Percentiles rank a stretch among this genome's conserved stretches.
phyloP scores from a whole-genome alignment of 805 yeast species.

The Teunomyces funiuensis region DNA sequence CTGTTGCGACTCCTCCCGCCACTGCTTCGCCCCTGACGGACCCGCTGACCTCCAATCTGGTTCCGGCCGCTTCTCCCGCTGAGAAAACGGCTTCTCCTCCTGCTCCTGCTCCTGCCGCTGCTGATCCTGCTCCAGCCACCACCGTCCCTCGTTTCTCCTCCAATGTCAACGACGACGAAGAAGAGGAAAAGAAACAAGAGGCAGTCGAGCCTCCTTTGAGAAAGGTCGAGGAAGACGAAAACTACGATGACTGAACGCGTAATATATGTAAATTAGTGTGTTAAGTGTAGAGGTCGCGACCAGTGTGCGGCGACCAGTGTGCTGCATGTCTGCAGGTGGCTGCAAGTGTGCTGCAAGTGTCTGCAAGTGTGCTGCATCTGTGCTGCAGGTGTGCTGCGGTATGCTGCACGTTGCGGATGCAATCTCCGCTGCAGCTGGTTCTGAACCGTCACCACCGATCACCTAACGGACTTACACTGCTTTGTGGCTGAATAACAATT shows the following conservation, averaged over 20 bases:
- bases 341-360: too few relatives aligned
- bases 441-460: too few relatives aligned
- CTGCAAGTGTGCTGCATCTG: too few relatives aligned
- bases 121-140: background rate
- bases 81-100: slow-evolving; percentile 3
- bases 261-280: slow-evolving; percentile 2
- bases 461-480: too few relatives aligned
- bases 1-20: slow-evolving; percentile 9
- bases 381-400: too few relatives aligned
- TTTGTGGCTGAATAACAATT: too few relatives aligned
- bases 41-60: background rate
- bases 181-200: slow-evolving; percentile 26
- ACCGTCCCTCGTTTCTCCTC: slow-evolving; percentile 18
- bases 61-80: background rate
- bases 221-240: slow-evolving; percentile 46
- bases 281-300: too few relatives aligned
- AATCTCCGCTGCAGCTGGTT: too few relatives aligned
- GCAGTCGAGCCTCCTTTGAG: slow-evolving; percentile 46
- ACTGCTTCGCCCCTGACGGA: slow-evolving; percentile 7
- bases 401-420: too few relatives aligned
- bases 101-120: slow-evolving; percentile 5
- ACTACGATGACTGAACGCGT: slow-evolving; percentile 42
- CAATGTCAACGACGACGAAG: slow-evolving; percentile 27
- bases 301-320: too few relatives aligned
- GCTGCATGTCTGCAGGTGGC: too few relatives aligned